A percentile compares a stretch with the other conserved stretches of the same genome.
phyloP scores from a whole-genome alignment of 1,139 yeast genomes.

The Yamadazyma spencermartinsiae region DNA sequence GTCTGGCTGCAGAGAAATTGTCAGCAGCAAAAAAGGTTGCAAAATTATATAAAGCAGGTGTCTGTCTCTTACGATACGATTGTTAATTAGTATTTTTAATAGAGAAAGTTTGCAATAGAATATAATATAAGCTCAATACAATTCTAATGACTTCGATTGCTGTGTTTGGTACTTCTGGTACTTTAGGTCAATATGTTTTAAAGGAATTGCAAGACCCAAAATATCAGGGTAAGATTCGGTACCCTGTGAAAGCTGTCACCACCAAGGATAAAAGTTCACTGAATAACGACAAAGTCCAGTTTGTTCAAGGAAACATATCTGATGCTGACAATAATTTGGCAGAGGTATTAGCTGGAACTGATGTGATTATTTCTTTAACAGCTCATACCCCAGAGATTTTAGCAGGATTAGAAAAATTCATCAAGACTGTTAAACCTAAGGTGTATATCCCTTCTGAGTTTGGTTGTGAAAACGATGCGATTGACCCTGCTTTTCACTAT shows the following conservation, averaged over 20 bases:
- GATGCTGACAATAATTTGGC: slow-evolving; percentile 24
- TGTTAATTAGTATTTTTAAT: too few species aligned
- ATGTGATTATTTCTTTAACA: slow-evolving; percentile 51
- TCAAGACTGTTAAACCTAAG: slow-evolving; percentile 45
- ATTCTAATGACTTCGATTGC: slow-evolving; percentile 46
- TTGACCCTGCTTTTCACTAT: slow-evolving; percentile 24
- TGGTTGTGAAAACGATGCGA: slow-evolving; percentile 43
- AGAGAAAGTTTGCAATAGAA: too few species aligned
- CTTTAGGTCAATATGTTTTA: slow-evolving; percentile 48
- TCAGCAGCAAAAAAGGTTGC: too few species aligned
- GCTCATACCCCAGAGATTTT: slow-evolving; percentile 26
- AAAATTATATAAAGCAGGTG: too few species aligned
- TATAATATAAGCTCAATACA: too few species aligned
- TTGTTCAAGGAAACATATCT: slow-evolving; percentile 30
- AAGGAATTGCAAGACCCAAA: slow-evolving; percentile 44
- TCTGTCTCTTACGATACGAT: too few species aligned
- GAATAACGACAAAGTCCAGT: slow-evolving; percentile 42
- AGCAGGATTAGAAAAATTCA: slow-evolving; percentile 31
- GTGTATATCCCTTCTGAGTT: slow-evolving; percentile 64
- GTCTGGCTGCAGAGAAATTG: too few species aligned
- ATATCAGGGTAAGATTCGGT: slow-evolving; percentile 42
- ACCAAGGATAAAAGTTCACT: slow-evolving; percentile 36
- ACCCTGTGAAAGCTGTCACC: slow-evolving; percentile 55
- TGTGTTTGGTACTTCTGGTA: slow-evolving; percentile 54
- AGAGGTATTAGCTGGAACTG: slow-evolving; percentile 46